A percentile compares a stretch with the other conserved stretches of the same genome.
phyloP scores from a whole-genome alignment of 345 rosid genomes.

The Syzygium aromaticum region DNA sequence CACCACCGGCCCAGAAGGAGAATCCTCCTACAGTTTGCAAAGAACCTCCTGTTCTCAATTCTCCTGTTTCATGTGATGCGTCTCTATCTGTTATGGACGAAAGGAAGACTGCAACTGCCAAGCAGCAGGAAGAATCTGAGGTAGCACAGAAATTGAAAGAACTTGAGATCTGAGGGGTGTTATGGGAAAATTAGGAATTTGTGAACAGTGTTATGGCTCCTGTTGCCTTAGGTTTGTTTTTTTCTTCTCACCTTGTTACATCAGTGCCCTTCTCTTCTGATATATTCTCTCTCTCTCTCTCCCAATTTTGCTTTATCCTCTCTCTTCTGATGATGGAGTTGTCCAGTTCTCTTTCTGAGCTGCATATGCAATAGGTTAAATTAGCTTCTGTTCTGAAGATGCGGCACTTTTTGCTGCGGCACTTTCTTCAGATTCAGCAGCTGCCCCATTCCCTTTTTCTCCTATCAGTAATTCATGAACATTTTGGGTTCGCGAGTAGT shows the following conservation, averaged over 20 bases:
- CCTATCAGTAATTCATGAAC: neutral
- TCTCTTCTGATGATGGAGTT: neutral
- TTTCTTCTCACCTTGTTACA: constrained; percentile 3
- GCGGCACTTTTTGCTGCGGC: neutral
- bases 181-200: neutral
- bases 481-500: neutral
- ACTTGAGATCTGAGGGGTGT: constrained; percentile 35
- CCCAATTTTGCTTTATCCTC: neutral
- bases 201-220: neutral
- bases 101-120: constrained; percentile 12
- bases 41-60: constrained; percentile 24
- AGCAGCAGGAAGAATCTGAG: constrained; percentile 21
- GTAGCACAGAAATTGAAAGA: constrained; percentile 40
- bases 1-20: constrained; percentile 27
- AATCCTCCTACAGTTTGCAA: constrained; percentile 13
- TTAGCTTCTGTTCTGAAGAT: neutral
- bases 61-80: constrained; percentile 8
- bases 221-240: constrained; percentile 15
- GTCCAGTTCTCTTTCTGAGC: neutral
- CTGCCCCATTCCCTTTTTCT: neutral
- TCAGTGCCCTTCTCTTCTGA: neutral
- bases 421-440: neutral
- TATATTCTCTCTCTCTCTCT: neutral
- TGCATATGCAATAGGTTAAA: neutral
- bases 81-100: constrained; percentile 15